Evolutionary conservation across 805 yeast genomes (phyloP).

Genomic region (Yamadazyma nakazawae): DNA sequence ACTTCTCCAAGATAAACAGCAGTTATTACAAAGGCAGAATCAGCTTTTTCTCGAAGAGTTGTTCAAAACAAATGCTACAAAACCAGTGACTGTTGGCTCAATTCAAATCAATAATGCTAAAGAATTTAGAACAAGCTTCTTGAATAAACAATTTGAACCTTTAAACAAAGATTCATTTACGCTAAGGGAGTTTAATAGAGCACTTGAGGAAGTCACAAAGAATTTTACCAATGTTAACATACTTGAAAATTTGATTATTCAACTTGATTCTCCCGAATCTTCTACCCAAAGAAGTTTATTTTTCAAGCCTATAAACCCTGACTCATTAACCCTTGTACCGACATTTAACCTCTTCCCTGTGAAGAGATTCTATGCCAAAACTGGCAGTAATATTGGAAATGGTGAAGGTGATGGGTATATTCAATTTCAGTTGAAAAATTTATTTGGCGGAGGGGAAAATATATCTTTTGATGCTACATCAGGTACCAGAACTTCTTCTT

Average conservation of each 20-base stretch:
- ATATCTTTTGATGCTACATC: conserved; percentile 49
- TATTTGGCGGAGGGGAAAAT: conserved; percentile 57
- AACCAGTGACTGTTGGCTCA: conserved; percentile 42
- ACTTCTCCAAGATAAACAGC: conserved; percentile 27
- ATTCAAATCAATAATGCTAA: conserved; percentile 50
- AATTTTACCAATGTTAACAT: conserved; percentile 36
- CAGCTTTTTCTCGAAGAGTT: conserved; percentile 30
- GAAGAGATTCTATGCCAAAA: conserved; percentile 73
- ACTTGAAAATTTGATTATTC: conserved; percentile 11
- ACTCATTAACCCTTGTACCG: conserved; percentile 30
- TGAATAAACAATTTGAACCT: conserved; percentile 47
- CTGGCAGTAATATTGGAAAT: conserved; percentile 95
- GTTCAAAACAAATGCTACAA: conserved; percentile 28
- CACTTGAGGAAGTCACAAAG: conserved; percentile 43
- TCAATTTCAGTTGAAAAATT: conserved; percentile 57
- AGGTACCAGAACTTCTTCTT: conserved; percentile 49
- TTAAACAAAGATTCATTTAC: conserved; percentile 35
- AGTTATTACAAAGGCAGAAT: conserved; percentile 31
- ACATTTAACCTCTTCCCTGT: conserved; percentile 47
- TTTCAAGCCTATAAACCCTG: conserved; percentile 6
- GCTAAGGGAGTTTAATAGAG: conserved; percentile 35
- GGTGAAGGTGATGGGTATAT: conserved; percentile 96
- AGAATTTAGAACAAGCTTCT: conserved; percentile 43
- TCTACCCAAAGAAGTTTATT: conserved; percentile 9
- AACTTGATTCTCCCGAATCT: conserved; percentile 9